Evolutionary conservation across 768 basidiomycete species (phyloP), one percentile per base, ranked within the genome.

Genomic region (Tephrocybe sp.): DNA sequence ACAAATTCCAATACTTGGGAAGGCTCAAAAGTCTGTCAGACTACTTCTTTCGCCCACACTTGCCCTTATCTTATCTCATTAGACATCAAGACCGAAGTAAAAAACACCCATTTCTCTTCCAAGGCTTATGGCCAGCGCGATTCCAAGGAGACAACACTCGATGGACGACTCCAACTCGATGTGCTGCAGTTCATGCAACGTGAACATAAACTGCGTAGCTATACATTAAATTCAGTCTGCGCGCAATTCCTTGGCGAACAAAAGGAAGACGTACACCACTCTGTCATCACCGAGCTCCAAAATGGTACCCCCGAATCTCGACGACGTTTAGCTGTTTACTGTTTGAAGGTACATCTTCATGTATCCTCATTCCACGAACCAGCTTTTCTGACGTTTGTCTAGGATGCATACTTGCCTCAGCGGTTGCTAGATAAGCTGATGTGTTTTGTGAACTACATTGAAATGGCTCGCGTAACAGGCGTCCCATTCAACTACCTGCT

Each of bases 381-480:
- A 30, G 28, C 11, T 5, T 30, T 30, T 30, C 11, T 21, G 32
- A 3, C 18, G 41, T 15, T 41, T 40, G 3, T 49, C 9, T 57
- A 97, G 93, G 97, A 99, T 77, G 96, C 97, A 3, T 99, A 99
- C 66, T 84, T 99, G 21, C 97, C 97, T 0, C 97, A 99, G 69
- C 78, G 97, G 48, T 68, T 98, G 33, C 79, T 99, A 68, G 97
- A 98, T 68, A 99, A 98, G 68, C 77, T 99, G 26, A 98, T 98
- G 97, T 98, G 93, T 56, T 94, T 99, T 62, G 87, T 99, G 68
- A 99, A 99, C 68, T 98, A 97, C 64, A 87, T 84, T 40, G 97
- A 99, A 68, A 98, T 99, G 97, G 81, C 97, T n/a, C 90, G 97
- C 66, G 97, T 99, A 3, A 99, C 97, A 0, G 97, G 97, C n/a